Conservation (phyloP, 2,329 filamentous ascomycete genomes). For the Beauveria bassiana region DNA sequence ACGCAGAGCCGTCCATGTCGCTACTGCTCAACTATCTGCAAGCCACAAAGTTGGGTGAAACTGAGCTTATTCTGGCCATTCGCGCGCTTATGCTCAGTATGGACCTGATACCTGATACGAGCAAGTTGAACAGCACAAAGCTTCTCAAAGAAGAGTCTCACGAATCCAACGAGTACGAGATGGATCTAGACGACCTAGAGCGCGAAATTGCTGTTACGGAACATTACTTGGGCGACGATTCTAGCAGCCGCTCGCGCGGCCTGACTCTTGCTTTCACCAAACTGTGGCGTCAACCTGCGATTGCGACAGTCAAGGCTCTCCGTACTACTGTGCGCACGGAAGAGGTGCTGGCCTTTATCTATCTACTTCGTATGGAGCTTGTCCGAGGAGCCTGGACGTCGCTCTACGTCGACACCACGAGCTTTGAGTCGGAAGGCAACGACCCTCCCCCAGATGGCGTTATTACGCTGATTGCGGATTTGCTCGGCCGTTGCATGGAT, state of each 20-base stretch:
- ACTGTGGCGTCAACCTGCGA: conserved; percentile 56
- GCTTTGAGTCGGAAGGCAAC: conserved; percentile 34
- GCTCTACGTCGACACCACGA: conserved; percentile 55
- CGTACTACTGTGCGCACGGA: conserved; percentile 56
- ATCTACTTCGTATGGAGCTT: conserved; percentile 65
- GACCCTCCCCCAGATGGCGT: conserved; percentile 54
- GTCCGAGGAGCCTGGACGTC: conserved; percentile 70
- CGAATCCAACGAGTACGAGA: conserved; percentile 30
- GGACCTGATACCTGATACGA: conserved; percentile 44
- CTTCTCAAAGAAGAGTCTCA: conserved; percentile 24
- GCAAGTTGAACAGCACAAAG: conserved; percentile 24
- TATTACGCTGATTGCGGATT: conserved; percentile 62
- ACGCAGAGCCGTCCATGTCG: conserved; percentile 61
- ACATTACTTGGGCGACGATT: conserved; percentile 57
- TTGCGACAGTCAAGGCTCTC: conserved; percentile 54
- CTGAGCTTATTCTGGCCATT: conserved; percentile 60
- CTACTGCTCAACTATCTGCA: conserved; percentile 59
- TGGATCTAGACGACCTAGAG: conserved; percentile 54
- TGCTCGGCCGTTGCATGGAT: conserved; percentile 67
- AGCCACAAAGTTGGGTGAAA: conserved; percentile 55
- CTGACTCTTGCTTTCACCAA: conserved; percentile 63
- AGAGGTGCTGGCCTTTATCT: conserved; percentile 64
- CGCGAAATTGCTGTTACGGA: conserved; percentile 61
- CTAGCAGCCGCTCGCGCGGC: conserved; percentile 53
- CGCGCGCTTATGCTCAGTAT: conserved; percentile 62